phyloP scores from a whole-genome alignment of 345 rosid species.

The Aurinia saxatilis region DNA sequence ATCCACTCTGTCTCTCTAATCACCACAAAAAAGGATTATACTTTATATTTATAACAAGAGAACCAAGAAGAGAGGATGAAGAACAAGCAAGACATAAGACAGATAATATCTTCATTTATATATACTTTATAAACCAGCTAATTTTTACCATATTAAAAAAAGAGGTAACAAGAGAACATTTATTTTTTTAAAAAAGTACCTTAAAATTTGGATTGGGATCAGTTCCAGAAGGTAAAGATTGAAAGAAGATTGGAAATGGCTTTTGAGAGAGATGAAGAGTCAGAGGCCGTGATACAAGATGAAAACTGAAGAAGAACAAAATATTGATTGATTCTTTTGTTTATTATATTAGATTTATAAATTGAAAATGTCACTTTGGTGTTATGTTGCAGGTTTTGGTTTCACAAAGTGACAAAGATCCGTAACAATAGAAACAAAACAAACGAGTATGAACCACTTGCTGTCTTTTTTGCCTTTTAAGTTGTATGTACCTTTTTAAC shows the following conservation, averaged over 20 bases:
- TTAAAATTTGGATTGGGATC: not conserved
- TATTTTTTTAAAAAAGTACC: not conserved
- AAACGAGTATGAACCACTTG: not conserved
- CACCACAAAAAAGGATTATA: too few relatives aligned
- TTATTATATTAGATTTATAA: not conserved
- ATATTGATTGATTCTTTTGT: not conserved
- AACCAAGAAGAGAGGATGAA: not conserved
- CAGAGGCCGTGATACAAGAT: slow-evolving; percentile 16
- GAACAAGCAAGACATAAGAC: not conserved
- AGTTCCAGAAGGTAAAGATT: not conserved
- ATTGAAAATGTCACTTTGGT: not conserved
- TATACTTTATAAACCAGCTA: not conserved
- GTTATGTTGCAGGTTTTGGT: not conserved
- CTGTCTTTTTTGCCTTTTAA: not conserved
- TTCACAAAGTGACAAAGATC: slow-evolving; percentile 9
- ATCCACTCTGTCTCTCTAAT: not conserved
- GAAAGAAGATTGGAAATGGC: not conserved
- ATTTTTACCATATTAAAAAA: not conserved
- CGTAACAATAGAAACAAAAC: not conserved
- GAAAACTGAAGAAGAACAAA: not conserved
- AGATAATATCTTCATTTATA: not conserved
- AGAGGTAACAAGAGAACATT: too few relatives aligned
- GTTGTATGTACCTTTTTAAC: not conserved
- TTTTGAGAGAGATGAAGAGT: slow-evolving; percentile 25
- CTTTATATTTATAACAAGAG: too few relatives aligned